phyloP scores from a whole-genome alignment of 2,329 filamentous ascomycete genomes.

The Talaromyces funiculosus region DNA sequence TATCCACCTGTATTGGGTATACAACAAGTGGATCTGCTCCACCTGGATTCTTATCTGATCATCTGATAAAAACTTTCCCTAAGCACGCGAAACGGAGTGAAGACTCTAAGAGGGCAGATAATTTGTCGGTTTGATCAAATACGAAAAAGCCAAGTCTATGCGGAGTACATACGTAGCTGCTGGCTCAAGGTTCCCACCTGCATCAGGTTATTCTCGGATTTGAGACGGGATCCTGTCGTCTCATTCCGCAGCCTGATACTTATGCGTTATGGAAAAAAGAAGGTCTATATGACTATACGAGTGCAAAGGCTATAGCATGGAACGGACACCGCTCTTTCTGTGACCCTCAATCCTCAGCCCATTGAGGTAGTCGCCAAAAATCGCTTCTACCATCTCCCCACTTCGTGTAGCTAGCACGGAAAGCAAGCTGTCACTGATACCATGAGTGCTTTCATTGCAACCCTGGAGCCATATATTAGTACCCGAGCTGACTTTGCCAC shows the following conservation, averaged over 20 bases:
- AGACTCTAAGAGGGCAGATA: neutral
- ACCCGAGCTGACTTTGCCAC: slow-evolving; percentile 61
- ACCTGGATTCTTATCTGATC: slow-evolving; percentile 5
- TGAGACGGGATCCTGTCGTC: neutral
- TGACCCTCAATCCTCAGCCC: slow-evolving; percentile 15
- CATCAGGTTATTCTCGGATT: neutral
- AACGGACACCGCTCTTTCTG: neutral
- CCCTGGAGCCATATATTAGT: slow-evolving; percentile 90
- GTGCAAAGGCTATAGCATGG: neutral
- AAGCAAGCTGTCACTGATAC: slow-evolving; percentile 74
- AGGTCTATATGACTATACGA: neutral
- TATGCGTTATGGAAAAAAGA: neutral
- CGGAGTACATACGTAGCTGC: neutral
- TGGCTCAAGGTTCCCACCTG: neutral
- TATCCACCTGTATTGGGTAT: neutral
- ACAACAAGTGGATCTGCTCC: neutral
- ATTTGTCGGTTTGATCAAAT: slow-evolving; percentile 1
- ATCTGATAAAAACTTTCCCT: slow-evolving; percentile 1
- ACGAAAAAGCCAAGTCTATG: neutral
- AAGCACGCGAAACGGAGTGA: neutral
- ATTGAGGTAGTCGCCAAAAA: slow-evolving; percentile 54
- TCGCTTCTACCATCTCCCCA: slow-evolving; percentile 69
- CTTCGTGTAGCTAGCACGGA: slow-evolving; percentile 71
- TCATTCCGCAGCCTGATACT: neutral
- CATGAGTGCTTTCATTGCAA: slow-evolving; percentile 88